Evolutionary conservation across 2,329 filamentous ascomycete genomes (phyloP), one percentile per base, ranked within the genome.

Genomic region (Phialophora expanda): DNA sequence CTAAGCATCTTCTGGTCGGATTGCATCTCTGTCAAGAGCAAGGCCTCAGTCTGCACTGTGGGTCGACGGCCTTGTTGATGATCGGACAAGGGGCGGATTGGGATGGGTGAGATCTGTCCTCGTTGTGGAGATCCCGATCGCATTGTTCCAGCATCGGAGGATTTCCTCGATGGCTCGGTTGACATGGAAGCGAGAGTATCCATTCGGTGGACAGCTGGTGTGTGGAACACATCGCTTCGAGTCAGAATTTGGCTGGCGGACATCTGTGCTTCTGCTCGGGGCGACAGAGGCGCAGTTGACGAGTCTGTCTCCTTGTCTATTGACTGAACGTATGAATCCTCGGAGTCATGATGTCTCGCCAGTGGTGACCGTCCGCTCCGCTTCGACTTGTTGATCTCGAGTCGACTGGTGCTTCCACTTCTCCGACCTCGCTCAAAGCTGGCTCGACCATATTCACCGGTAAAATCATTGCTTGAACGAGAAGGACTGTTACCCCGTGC

Each of bases 191-290:
- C 71, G 71, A 76, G 59, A 5, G 71, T 71, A 50, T 69, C 68
- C 71, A 73, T 71, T 44, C 74, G 75, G 56, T 78, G 73, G 56
- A 93, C 86, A 0, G 89, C 91, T 17, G 92, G 92, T 28, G 88
- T 89, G 70, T 90, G 88, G 73, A 99, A 98, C 8, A 97, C 90
- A 72, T 95, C 92, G 72, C 93, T 97, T 38, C 91, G 88, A 61
- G 87, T 86, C 8, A 99, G 80, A 44, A 98, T 97, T 77, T 97
- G 93, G 75, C 94, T 98, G 2, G 91, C 94, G 3, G 93, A 96
- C 56, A 90, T 89, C 63, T 84, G 83, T n/a, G 83, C 86, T 65
- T 93, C 91, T 22, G 64, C 69, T 50, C 93, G 90, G 61, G 85
- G 86, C 0, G 87, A 88, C 3, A 90, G 91, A 3, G 88, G 83